Percentiles rank a stretch among this genome's conserved stretches.
These are phyloP conservation scores for Wickerhamiella azymoides DNA, from an alignment of 805 yeast genomes.

Conservation along the genomic window DNA sequence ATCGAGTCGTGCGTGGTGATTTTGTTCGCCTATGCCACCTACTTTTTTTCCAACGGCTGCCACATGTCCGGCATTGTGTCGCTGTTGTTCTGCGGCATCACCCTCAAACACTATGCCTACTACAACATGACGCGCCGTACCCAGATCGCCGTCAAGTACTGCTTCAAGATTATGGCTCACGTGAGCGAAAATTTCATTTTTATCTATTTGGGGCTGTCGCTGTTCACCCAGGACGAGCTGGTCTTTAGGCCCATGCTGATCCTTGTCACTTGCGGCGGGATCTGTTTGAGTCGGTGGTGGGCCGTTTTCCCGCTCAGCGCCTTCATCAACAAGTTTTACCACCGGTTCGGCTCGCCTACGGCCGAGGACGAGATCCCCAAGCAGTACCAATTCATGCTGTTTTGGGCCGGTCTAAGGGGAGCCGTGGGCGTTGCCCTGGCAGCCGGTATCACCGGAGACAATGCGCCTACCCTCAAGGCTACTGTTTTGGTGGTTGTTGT, in stretches of 20 bases:
- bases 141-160: conserved; percentile 89
- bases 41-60: conserved; percentile 95
- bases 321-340: conserved; percentile 62
- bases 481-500: conserved; percentile 96
- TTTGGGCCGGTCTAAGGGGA: conserved; percentile 98
- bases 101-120: conserved; percentile 92
- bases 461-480: conserved; percentile 75
- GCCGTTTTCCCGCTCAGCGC: conserved; percentile 91
- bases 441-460: conserved; percentile 92
- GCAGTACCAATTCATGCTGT: conserved; percentile 95
- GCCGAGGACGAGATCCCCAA: conserved; percentile 86
- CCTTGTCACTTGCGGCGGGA: conserved; percentile 75
- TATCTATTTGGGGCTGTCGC: conserved; percentile 82
- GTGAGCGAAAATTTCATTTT: conserved; percentile 92
- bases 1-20: conserved; percentile 89
- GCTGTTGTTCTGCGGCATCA: conserved; percentile 86
- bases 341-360: conserved; percentile 4
- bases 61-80: conserved; percentile 99
- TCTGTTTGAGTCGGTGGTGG: conserved; percentile 92
- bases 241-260: conserved; percentile 89
- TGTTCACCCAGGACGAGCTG: conserved; percentile 90
- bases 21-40: conserved; percentile 85
- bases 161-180: conserved; percentile 88
- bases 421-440: conserved; percentile 99
- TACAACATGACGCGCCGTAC: conserved; percentile 95